Evolutionary conservation across 176 grass and related monocot genomes (phyloP).

Genomic region (Cenchrus purpureus): DNA sequence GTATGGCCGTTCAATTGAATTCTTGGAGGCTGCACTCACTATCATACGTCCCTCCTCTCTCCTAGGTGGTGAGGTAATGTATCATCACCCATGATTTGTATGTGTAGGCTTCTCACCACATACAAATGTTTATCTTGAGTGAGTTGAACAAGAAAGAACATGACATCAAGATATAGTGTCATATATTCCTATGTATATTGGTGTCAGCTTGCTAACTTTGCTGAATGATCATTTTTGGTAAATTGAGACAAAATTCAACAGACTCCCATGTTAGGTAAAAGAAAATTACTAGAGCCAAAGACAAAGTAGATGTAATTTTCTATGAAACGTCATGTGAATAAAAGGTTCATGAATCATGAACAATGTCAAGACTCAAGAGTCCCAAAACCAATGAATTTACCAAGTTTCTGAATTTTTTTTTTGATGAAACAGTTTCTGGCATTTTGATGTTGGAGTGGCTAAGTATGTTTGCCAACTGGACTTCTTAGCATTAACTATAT

Average conservation of each 20-base stretch:
- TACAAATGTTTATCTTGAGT: neutral
- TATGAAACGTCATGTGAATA: neutral
- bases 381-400: neutral
- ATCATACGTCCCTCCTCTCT: constrained; percentile 77
- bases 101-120: neutral
- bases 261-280: neutral
- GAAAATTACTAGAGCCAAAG: neutral
- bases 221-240: neutral
- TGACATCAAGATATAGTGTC: neutral
- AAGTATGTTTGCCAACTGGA: neutral
- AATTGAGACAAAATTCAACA: neutral
- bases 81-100: neutral
- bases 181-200: neutral
- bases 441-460: constrained; percentile 2
- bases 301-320: neutral
- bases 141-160: neutral
- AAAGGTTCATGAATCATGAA: neutral
- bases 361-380: neutral
- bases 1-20: constrained; percentile 89
- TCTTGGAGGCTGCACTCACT: constrained; percentile 85
- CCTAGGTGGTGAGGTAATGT: constrained; percentile 87
- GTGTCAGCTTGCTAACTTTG: neutral
- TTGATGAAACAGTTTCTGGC: neutral
- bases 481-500: neutral
- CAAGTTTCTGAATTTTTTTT: neutral